Evolutionary conservation across 169 alveolate species (phyloP).

Genomic region (Prorocentrum cordatum): DNA sequence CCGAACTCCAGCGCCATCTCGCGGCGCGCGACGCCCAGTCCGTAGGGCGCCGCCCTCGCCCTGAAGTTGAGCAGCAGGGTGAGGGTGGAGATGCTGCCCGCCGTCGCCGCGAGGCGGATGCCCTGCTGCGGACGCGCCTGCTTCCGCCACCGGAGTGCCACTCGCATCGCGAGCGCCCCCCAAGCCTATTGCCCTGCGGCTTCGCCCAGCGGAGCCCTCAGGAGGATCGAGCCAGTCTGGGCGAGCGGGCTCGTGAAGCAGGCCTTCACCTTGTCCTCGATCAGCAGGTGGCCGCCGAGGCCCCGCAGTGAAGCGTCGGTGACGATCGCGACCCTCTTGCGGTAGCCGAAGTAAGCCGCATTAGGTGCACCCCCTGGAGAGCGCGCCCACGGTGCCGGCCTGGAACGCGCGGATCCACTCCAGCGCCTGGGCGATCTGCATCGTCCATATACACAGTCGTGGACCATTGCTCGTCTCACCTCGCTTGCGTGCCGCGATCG

Average conservation of each 20-base stretch:
- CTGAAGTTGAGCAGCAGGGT: neutral
- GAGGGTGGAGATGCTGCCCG: neutral
- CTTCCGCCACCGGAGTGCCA: neutral
- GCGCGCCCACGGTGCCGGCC: neutral
- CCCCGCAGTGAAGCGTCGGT: conserved; percentile 19
- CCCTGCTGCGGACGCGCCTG: neutral
- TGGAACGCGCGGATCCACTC: neutral
- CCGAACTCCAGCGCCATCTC: neutral
- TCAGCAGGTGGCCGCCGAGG: neutral
- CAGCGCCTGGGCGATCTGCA: neutral
- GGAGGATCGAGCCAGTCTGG: neutral
- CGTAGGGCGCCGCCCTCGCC: neutral
- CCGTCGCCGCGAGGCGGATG: neutral
- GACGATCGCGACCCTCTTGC: neutral
- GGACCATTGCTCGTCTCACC: neutral
- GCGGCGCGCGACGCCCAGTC: neutral
- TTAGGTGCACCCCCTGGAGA: neutral
- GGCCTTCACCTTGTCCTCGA: neutral
- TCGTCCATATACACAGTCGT: neutral
- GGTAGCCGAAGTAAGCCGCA: neutral
- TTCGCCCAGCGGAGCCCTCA: neutral
- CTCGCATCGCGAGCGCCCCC: neutral
- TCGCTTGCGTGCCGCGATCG: neutral
- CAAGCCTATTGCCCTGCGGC: neutral
- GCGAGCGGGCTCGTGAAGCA: neutral